phyloP scores from a whole-genome alignment of 495 filamentous ascomycete genomes.

The Talaromyces nanjingensis region DNA sequence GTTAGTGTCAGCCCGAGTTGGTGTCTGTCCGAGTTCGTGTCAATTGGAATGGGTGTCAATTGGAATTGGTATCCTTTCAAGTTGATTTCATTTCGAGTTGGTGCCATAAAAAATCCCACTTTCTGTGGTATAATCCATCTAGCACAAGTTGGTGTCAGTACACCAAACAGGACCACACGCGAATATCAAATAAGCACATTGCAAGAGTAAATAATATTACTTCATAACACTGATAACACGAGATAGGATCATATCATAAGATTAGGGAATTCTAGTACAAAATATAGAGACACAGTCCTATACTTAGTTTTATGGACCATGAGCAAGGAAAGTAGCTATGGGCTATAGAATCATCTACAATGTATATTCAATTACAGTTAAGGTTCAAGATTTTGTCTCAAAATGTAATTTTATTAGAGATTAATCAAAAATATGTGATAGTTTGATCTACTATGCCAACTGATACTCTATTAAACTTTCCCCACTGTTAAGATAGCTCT shows the following conservation, averaged over 20 bases:
- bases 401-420: background rate
- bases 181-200: background rate
- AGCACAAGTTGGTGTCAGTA: no score
- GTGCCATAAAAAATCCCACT: no score
- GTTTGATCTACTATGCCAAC: conserved; percentile 7
- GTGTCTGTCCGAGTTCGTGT: no score
- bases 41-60: no score
- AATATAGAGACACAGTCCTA: background rate
- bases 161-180: background rate
- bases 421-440: background rate
- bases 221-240: background rate
- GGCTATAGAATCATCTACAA: background rate
- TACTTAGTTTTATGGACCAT: background rate
- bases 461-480: conserved; percentile 27
- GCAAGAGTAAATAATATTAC: background rate
- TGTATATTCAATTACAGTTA: background rate
- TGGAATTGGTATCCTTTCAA: no score
- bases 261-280: background rate
- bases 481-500: conserved; percentile 12
- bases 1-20: no score
- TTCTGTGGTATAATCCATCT: no score
- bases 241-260: background rate
- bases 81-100: no score
- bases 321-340: background rate
- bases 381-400: background rate